Evolutionary conservation across 1,284 basidiomycete genomes (phyloP).

Genomic region (Sphaerobolus stellatus): DNA sequence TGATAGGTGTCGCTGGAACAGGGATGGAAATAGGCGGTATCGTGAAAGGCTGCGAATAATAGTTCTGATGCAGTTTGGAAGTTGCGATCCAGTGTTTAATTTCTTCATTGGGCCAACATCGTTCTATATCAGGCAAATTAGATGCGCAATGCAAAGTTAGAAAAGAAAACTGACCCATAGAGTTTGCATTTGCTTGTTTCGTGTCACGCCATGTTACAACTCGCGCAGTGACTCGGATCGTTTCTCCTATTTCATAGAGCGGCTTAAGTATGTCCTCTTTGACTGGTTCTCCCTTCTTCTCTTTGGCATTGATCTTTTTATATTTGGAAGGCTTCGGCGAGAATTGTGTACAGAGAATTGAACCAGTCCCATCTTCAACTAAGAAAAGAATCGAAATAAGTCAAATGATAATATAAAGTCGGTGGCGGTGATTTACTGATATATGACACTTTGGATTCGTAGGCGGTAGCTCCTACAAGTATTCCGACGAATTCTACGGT

Average conservation of each 20-base stretch:
- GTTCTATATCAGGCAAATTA: conserved; percentile 30
- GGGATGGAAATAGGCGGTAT: conserved; percentile 34
- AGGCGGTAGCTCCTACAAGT: conserved; percentile 58
- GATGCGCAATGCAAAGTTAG: conserved; percentile 1
- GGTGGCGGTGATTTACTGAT: conserved; percentile 39
- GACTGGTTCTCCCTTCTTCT: neutral
- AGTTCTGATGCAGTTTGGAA: conserved; percentile 44
- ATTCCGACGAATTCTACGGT: conserved; percentile 59
- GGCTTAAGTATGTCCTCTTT: conserved; percentile 33
- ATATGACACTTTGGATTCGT: conserved; percentile 61
- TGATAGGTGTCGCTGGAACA: conserved; percentile 8
- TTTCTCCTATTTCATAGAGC: conserved; percentile 46
- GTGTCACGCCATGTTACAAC: conserved; percentile 43
- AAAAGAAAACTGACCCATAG: conserved; percentile 26
- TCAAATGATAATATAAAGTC: conserved; percentile 1
- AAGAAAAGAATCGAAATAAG: conserved; percentile 11
- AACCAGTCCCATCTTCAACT: conserved; percentile 74
- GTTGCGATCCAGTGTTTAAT: conserved; percentile 57
- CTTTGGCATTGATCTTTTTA: neutral
- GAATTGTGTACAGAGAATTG: conserved; percentile 60
- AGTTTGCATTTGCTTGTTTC: conserved; percentile 47
- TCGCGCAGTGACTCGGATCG: conserved; percentile 50
- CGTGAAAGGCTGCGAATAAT: conserved; percentile 43
- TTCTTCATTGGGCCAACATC: conserved; percentile 60
- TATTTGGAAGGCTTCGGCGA: conserved; percentile 23